Evolutionary conservation across 352 stramenopile genomes (phyloP).

Genomic region (Globisporangium takayamanum): DNA sequence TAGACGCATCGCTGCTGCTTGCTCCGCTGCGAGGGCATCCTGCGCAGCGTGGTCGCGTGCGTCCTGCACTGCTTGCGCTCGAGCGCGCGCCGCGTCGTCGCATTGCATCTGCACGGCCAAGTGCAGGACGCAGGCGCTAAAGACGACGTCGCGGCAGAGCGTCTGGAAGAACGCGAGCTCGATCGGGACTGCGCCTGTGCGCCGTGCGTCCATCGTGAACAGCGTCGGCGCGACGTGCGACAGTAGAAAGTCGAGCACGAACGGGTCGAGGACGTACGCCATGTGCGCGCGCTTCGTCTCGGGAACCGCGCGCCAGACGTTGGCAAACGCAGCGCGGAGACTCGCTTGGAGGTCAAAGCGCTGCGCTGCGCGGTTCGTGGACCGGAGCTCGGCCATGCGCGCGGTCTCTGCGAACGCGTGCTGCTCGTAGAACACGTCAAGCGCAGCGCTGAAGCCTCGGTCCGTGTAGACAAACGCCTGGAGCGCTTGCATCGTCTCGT

Average conservation of each 20-base stretch:
- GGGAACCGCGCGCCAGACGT: slow-evolving; percentile 58
- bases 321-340: slow-evolving; percentile 32
- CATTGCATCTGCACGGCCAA: slow-evolving; percentile 39
- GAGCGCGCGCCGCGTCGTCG: slow-evolving; percentile 26
- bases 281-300: slow-evolving; percentile 37
- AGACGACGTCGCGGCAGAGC: slow-evolving; percentile 55
- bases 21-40: slow-evolving; percentile 11
- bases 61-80: slow-evolving; percentile 10
- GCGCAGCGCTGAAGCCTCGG: slow-evolving; percentile 30
- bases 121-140: slow-evolving; percentile 43
- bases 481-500: slow-evolving; percentile 41
- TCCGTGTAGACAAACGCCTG: slow-evolving; percentile 38
- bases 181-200: slow-evolving; percentile 24
- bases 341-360: slow-evolving; percentile 36
- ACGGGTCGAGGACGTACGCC: slow-evolving; percentile 53
- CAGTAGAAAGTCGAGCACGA: slow-evolving; percentile 58
- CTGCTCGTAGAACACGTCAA: slow-evolving; percentile 72
- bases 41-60: slow-evolving; percentile 10
- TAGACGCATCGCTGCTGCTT: slow-evolving; percentile 10
- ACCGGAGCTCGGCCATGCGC: slow-evolving; percentile 67
- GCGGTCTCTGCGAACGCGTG: slow-evolving; percentile 69
- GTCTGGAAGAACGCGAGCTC: slow-evolving; percentile 54
- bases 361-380: slow-evolving; percentile 17
- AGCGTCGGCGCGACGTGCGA: slow-evolving; percentile 31
- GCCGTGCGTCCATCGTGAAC: slow-evolving; percentile 8